These are phyloP conservation scores for Plenodomus tracheiphilus DNA, from an alignment of 2,329 filamentous ascomycete genomes.

Conservation along the genomic window DNA sequence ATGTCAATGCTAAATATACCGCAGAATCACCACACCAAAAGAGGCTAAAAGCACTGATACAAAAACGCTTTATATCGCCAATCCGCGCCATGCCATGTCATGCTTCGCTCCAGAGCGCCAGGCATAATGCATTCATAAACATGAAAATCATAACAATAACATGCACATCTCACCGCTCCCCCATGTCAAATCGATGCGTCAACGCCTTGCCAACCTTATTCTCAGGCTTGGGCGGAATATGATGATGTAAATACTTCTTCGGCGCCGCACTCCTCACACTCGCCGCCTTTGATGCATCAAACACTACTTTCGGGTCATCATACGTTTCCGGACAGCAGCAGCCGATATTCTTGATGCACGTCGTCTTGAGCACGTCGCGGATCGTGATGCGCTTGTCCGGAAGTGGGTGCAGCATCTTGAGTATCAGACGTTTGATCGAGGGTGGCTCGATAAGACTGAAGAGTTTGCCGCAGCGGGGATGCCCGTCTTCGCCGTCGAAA, in stretches of 20 bases:
- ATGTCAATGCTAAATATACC: too few species aligned
- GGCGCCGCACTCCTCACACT: constrained; percentile 40
- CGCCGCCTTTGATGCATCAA: constrained; percentile 59
- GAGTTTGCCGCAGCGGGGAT: constrained; percentile 67
- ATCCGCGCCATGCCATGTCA: too few species aligned
- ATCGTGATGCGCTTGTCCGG: constrained; percentile 72
- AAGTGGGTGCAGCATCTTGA: constrained; percentile 82
- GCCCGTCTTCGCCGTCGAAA: constrained; percentile 59
- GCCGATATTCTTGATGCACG: constrained; percentile 75
- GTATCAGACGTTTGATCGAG: constrained; percentile 66
- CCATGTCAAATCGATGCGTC: constrained; percentile 46
- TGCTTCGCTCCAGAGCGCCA: too few species aligned
- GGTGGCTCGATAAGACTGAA: constrained; percentile 70
- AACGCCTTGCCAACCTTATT: constrained; percentile 41
- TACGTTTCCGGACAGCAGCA: constrained; percentile 77
- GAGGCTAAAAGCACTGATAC: too few species aligned
- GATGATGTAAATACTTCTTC: constrained; percentile 50
- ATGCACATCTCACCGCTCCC: constrained; percentile 38
- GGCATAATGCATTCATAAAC: too few species aligned
- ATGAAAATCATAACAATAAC: too few species aligned
- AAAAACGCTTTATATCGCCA: too few species aligned
- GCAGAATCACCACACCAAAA: too few species aligned
- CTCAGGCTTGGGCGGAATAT: constrained; percentile 47
- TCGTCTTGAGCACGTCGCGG: constrained; percentile 67
- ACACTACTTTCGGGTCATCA: constrained; percentile 62